Evolutionary conservation across 129 eudicot species (phyloP).

Genomic region (Artemisia tridentata): DNA sequence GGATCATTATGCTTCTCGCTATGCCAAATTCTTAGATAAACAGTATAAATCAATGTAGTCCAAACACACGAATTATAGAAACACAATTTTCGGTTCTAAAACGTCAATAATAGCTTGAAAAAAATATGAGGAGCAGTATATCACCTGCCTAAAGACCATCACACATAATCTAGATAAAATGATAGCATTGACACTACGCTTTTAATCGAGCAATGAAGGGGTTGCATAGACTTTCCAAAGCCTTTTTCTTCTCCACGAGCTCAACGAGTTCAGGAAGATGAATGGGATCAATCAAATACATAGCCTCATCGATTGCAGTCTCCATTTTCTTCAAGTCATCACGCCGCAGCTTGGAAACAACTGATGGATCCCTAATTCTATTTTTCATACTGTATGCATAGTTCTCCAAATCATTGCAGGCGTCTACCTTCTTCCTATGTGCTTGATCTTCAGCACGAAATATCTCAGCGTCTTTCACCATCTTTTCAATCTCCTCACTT

Average conservation of each 20-base stretch:
- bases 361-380: background rate
- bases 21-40: no score
- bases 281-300: conserved; percentile 20
- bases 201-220: conserved; percentile 13
- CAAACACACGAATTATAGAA: no score
- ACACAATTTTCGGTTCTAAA: no score
- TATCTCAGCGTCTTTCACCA: conserved; percentile 27
- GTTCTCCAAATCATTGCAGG: conserved; percentile 11
- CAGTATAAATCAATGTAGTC: no score
- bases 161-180: no score
- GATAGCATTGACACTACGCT: no score
- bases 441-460: conserved; percentile 12
- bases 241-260: conserved; percentile 15
- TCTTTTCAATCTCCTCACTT: conserved; percentile 20
- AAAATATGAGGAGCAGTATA: no score
- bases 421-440: conserved; percentile 26
- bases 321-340: conserved; percentile 20
- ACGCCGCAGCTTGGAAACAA: conserved; percentile 1
- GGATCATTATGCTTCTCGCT: no score
- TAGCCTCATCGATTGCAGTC: background rate
- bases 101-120: no score
- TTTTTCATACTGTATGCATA: conserved; percentile 23
- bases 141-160: no score
- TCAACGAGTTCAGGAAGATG: background rate
- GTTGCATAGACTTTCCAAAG: conserved; percentile 18